phyloP scores from a whole-genome alignment of 495 filamentous ascomycete species.

The Penicillium lagena region DNA sequence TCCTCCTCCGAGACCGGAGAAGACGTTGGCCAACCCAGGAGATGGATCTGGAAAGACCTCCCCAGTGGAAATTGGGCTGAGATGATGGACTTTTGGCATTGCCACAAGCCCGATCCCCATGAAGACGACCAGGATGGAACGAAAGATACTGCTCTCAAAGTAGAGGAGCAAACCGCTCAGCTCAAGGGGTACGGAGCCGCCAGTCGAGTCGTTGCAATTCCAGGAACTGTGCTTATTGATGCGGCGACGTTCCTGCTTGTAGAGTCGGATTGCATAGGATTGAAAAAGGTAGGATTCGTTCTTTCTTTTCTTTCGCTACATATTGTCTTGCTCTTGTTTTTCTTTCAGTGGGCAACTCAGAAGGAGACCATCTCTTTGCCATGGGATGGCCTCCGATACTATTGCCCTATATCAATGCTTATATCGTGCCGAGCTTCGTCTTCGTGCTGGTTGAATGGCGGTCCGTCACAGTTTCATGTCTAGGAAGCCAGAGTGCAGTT shows the following conservation, averaged over 20 bases:
- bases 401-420: constrained; percentile 64
- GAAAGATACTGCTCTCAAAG: constrained; percentile 9
- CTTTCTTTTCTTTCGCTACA: constrained; percentile 6
- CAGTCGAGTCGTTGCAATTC: constrained; percentile 56
- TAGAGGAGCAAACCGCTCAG: constrained; percentile 35
- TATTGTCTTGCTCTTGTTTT: constrained; percentile 2
- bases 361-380: constrained; percentile 66
- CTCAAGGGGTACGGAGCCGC: constrained; percentile 71
- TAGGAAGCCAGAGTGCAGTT: constrained; percentile 17
- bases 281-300: constrained; percentile 52
- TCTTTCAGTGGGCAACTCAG: constrained; percentile 60
- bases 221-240: constrained; percentile 71
- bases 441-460: constrained; percentile 21
- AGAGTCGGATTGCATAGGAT: constrained; percentile 52
- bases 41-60: constrained; percentile 79
- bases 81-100: constrained; percentile 99
- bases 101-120: constrained; percentile 74
- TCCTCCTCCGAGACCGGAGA: too few species aligned
- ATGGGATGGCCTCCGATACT: constrained; percentile 79
- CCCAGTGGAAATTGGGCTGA: constrained; percentile 97
- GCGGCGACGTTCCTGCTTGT: constrained; percentile 67
- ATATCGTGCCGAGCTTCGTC: constrained; percentile 10
- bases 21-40: too few species aligned
- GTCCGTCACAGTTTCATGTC: constrained; percentile 6
- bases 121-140: constrained; percentile 27